Evolutionary conservation across 768 basidiomycete genomes (phyloP).

Genomic region (Lactarius vividus): DNA sequence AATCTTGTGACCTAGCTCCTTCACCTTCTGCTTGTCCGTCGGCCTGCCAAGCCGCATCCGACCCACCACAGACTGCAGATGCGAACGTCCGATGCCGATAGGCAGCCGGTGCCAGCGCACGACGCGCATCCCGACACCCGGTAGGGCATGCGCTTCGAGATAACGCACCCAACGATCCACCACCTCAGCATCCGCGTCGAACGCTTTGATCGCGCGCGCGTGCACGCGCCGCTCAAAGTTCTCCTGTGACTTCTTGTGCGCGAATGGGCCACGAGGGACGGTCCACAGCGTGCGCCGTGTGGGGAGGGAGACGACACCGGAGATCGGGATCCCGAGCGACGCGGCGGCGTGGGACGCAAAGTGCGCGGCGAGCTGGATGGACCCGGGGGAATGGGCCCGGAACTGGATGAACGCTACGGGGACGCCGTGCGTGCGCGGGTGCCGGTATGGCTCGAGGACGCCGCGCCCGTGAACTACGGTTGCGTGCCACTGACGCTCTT

Average conservation of each 20-base stretch:
- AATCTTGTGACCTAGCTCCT: slow-evolving; percentile 35
- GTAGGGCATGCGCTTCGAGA: slow-evolving; percentile 67
- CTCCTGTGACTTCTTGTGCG: slow-evolving; percentile 92
- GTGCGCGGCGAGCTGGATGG: slow-evolving; percentile 77
- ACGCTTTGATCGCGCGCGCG: slow-evolving; percentile 85
- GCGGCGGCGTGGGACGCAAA: slow-evolving; percentile 82
- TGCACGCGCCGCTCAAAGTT: slow-evolving; percentile 88
- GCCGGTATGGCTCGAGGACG: slow-evolving; percentile 50
- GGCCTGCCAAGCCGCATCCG: slow-evolving; percentile 35
- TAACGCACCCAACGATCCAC: slow-evolving; percentile 81
- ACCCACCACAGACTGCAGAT: slow-evolving; percentile 37
- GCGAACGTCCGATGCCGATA: slow-evolving; percentile 47
- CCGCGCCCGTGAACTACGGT: slow-evolving; percentile 62
- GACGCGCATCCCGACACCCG: slow-evolving; percentile 85
- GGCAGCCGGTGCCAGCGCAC: slow-evolving; percentile 72
- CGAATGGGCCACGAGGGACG: slow-evolving; percentile 81
- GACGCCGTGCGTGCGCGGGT: slow-evolving; percentile 61
- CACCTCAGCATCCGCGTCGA: slow-evolving; percentile 78
- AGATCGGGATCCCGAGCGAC: slow-evolving; percentile 79
- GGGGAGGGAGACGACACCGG: slow-evolving; percentile 63
- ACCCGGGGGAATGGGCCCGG: slow-evolving; percentile 64
- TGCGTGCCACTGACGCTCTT: slow-evolving; percentile 47
- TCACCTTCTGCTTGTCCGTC: slow-evolving; percentile 35
- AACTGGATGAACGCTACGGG: slow-evolving; percentile 84
- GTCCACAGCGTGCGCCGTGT: slow-evolving; percentile 81